Base-by-base conservation (phyloP, 2,329 filamentous ascomycete genomes). In the Alternaria triticina region DNA sequence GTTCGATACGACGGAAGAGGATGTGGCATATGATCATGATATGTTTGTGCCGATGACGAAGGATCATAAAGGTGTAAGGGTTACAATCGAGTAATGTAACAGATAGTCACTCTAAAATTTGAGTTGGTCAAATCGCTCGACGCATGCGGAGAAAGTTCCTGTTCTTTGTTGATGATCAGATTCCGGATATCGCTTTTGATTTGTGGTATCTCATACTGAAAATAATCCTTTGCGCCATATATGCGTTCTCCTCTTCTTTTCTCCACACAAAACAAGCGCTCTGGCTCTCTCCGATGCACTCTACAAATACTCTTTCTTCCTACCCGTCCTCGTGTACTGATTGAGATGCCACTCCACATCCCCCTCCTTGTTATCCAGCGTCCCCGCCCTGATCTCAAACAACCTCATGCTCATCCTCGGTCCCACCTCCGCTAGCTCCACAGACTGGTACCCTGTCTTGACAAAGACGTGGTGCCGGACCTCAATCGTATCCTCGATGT, bases 331-430 rank as follows among this genome's bases (percentile, higher is more conserved):
- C 9, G 95, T 99, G 80, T 97, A 99, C 77, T 97, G 95, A 65
- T 93, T 96, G 67, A 99, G 85, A 67, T 96, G 91, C 96, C 96
- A 99, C 82, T 99, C 96, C 5, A 96, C 89, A 81, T 99, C 96
- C 5, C 95, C 95, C 70, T 96, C 92, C 80, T 96, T 96, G 75
- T 94, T 97, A 77, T 98, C 96, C 64, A 97, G 83, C 5, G 95
- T 97, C 15, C 96, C 95, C 57, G 90, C 91, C 50, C 94, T 87
- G 65, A 99, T 97, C 83, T 98, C 93, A 77, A 98, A 99, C 57
- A 94, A 84, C 70, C 93, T 87, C 93, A 98, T 96, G n/a, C 94
- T 97, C 93, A 98, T 97, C 61, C 96, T 87, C 1, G 96, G 96
- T 0, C 95, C 76, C 2, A 79, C 76, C 56, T 79, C 75, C 0